These are phyloP conservation scores for Annulohypoxylon bovei DNA, from an alignment of 495 filamentous ascomycete species.

Conservation along the genomic window DNA sequence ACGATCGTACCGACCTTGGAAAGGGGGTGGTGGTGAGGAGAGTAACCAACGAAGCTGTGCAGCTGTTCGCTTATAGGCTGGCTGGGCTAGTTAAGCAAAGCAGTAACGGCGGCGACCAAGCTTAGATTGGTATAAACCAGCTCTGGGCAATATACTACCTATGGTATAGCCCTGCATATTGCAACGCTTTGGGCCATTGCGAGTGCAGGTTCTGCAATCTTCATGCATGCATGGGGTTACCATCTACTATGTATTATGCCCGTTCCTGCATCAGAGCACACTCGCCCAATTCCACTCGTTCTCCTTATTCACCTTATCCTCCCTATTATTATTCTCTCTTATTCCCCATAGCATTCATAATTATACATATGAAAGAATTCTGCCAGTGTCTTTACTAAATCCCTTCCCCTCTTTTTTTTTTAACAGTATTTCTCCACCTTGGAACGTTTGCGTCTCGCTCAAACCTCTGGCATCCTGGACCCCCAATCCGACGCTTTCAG, in stretches of 20 bases:
- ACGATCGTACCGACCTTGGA: slow-evolving; percentile 13
- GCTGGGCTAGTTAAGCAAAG: slow-evolving; percentile 18
- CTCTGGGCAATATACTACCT: slow-evolving; percentile 11
- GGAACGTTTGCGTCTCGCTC: slow-evolving; percentile 71
- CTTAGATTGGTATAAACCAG: slow-evolving; percentile 22
- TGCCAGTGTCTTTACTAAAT: slow-evolving; percentile 33
- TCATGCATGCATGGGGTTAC: slow-evolving; percentile 37
- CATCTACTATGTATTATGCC: slow-evolving; percentile 32
- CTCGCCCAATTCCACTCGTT: slow-evolving; percentile 13
- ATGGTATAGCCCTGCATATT: slow-evolving; percentile 20
- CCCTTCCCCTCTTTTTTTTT: slow-evolving; percentile 27
- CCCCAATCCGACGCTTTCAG: slow-evolving; percentile 48
- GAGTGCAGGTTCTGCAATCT: slow-evolving; percentile 26
- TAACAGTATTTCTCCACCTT: slow-evolving; percentile 74
- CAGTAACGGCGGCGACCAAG: slow-evolving; percentile 19
- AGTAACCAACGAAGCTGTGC: slow-evolving; percentile 19
- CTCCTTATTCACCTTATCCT: not conserved
- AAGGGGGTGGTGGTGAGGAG: slow-evolving; percentile 14
- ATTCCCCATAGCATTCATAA: not conserved
- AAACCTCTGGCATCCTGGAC: slow-evolving; percentile 54
- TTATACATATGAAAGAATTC: slow-evolving; percentile 3
- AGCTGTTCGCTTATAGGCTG: slow-evolving; percentile 21
- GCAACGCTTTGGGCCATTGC: slow-evolving; percentile 37
- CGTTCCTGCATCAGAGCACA: slow-evolving; percentile 44
- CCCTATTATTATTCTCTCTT: not conserved